phyloP scores from a whole-genome alignment of 495 filamentous ascomycete species.

The Corynascus novoguineensis region DNA sequence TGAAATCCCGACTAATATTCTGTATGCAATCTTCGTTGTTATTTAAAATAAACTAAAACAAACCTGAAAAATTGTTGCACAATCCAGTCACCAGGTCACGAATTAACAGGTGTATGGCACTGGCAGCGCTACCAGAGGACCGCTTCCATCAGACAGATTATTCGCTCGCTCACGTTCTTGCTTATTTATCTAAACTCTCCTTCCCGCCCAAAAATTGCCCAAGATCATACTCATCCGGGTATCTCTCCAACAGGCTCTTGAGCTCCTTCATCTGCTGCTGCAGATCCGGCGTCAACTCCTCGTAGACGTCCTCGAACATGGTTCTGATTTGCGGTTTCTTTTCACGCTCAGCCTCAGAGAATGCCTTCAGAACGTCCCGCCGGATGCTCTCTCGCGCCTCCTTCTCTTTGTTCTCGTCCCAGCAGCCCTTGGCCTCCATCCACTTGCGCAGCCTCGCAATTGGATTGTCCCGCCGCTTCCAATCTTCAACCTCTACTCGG shows the following conservation, averaged over 20 bases:
- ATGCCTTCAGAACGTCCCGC: conserved; percentile 75
- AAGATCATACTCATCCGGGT: conserved; percentile 91
- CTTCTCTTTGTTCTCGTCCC: conserved; percentile 80
- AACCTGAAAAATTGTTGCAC: no score
- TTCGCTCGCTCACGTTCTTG: conserved; percentile 9
- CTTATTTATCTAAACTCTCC: conserved; percentile 48
- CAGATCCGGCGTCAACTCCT: conserved; percentile 76
- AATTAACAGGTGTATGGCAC: no score
- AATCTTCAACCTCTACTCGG: conserved; percentile 91
- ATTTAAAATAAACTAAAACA: no score
- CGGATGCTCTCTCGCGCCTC: conserved; percentile 61
- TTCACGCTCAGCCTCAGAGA: conserved; percentile 79
- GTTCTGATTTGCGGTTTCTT: conserved; percentile 75
- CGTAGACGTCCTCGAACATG: conserved; percentile 86
- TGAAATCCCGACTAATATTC: no score
- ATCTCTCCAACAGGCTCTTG: conserved; percentile 69
- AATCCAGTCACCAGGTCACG: no score
- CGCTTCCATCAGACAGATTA: conserved; percentile 6
- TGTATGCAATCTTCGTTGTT: no score
- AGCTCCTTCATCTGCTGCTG: conserved; percentile 74
- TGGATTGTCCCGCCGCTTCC: conserved; percentile 94
- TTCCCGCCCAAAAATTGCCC: conserved; percentile 70
- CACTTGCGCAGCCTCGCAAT: conserved; percentile 88
- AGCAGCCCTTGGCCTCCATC: conserved; percentile 72
- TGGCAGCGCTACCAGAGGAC: no score